Base-by-base conservation (phyloP, 345 rosid genomes). In the Stellera chamaejasme region DNA sequence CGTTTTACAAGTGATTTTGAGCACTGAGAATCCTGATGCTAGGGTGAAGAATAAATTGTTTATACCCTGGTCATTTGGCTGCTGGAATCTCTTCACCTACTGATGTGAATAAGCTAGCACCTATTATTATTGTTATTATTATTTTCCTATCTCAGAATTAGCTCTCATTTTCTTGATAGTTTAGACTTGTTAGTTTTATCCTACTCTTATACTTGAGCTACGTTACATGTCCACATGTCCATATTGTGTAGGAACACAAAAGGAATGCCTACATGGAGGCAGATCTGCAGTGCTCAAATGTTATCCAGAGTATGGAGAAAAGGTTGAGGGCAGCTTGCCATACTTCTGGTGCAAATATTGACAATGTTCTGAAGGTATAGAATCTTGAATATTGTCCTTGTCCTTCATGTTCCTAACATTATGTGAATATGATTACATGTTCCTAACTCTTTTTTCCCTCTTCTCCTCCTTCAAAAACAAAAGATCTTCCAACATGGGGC, bases 251-350 rank as follows among this genome's bases (percentile, higher is more conserved):
- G 99, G 97, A 90, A 60, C 82, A 81, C 67, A 89, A 76, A 69
- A 85, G 69, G 71, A 87, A 77, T 58, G 83, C 84, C 6, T 90
- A 73, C 67, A 79, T 87, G 96, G 88, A 94, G 69, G 99, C 99
- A 61, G 99, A 94, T 50, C 26, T 85, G 70, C 75, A 39, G 50
- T 90, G 97, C 71, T 77, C 93, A 54, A 79, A 61, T 67, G 46
- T 81, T 52, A 72, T 90, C 32, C 99, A 83, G 66, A 81, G 80
- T 49, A 89, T 94, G 99, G 99, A 86, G 69, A 85, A 77, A 80
- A 85, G 81, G 64, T 76, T 94, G 63, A 79, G 96, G 70, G 77
- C 93, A 71, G 97, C 96, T 64, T 94, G 99, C 65, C 87, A 90
- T 75, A 75, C 92, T 68, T 74, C 92, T 58, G 82, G 80, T 76